Evolutionary conservation across 805 yeast species (phyloP).

Genomic region (Pichia nakasei): DNA sequence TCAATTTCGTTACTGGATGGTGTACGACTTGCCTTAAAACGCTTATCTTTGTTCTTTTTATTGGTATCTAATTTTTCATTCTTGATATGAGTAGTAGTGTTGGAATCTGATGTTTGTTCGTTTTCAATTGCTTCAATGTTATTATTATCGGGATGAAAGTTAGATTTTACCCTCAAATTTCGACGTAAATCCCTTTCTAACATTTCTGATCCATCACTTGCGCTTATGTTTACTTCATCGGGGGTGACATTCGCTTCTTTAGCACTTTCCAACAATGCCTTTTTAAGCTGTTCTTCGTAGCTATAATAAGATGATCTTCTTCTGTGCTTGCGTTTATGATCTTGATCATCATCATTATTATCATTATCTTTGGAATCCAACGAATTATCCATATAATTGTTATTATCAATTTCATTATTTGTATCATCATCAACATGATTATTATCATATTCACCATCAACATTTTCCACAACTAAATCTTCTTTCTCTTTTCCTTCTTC

Average conservation of each 20-base stretch:
- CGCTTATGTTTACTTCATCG: slow-evolving; percentile 27
- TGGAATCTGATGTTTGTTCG: not conserved
- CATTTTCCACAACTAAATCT: too few species aligned
- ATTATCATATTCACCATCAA: slow-evolving; percentile 3
- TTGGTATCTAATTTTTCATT: not conserved
- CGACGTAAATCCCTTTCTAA: not conserved
- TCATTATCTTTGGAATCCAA: not conserved
- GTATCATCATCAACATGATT: not conserved
- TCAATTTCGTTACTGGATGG: slow-evolving; percentile 4
- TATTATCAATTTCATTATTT: slow-evolving; percentile 9
- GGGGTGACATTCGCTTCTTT: slow-evolving; percentile 36
- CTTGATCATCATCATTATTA: slow-evolving; percentile 6
- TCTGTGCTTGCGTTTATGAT: slow-evolving; percentile 6
- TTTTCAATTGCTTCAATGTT: slow-evolving; percentile 1
- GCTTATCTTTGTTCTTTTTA: not conserved
- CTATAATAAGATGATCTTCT: slow-evolving; percentile 21
- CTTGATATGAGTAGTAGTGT: too few species aligned
- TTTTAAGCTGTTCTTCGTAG: slow-evolving; percentile 28
- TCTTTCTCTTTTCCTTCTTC: too few species aligned
- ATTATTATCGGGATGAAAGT: not conserved
- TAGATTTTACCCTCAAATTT: not conserved
- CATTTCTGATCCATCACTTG: slow-evolving; percentile 14
- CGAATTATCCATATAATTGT: not conserved
- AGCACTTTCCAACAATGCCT: slow-evolving; percentile 50
- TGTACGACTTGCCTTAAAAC: not conserved